Percentiles rank a stretch among this genome's conserved stretches.
phyloP scores from a whole-genome alignment of 495 filamentous ascomycete genomes.

The Hypoxylon fuscum region DNA sequence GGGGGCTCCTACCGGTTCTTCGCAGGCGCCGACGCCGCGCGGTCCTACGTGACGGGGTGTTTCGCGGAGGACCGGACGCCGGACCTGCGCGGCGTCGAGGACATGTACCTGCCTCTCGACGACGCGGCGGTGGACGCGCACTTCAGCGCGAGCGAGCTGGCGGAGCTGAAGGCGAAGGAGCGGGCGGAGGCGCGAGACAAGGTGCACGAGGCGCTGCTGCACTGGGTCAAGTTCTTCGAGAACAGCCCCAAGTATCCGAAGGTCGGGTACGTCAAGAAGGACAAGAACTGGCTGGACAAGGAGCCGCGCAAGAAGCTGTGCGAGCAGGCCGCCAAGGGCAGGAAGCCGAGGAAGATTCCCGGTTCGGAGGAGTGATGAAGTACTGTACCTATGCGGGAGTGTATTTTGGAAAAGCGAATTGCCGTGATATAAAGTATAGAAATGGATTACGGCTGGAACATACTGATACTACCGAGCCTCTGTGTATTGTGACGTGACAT shows the following conservation, averaged over 20 bases:
- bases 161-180: constrained; percentile 63
- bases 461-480: background rate
- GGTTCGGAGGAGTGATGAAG: constrained; percentile 31
- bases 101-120: constrained; percentile 84
- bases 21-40: constrained; percentile 83
- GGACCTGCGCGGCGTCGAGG: constrained; percentile 86
- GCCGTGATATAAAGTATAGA: background rate
- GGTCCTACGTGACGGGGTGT: constrained; percentile 96
- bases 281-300: constrained; percentile 57
- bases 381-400: background rate
- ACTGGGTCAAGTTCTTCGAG: constrained; percentile 81
- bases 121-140: constrained; percentile 63
- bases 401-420: background rate
- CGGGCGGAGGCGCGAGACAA: constrained; percentile 60
- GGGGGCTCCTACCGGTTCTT: constrained; percentile 91
- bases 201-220: constrained; percentile 65
- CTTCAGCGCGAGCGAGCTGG: constrained; percentile 62
- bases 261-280: constrained; percentile 70
- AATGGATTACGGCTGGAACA: background rate
- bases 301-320: constrained; percentile 56
- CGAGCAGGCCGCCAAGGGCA: constrained; percentile 51
- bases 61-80: constrained; percentile 84
- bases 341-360: constrained; percentile 53
- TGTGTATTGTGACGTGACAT: background rate
- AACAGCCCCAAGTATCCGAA: constrained; percentile 77